Percentiles rank a stretch among this genome's conserved stretches.
Conservation (phyloP, 768 basidiomycete species). For the Cubamyces lactineus region DNA sequence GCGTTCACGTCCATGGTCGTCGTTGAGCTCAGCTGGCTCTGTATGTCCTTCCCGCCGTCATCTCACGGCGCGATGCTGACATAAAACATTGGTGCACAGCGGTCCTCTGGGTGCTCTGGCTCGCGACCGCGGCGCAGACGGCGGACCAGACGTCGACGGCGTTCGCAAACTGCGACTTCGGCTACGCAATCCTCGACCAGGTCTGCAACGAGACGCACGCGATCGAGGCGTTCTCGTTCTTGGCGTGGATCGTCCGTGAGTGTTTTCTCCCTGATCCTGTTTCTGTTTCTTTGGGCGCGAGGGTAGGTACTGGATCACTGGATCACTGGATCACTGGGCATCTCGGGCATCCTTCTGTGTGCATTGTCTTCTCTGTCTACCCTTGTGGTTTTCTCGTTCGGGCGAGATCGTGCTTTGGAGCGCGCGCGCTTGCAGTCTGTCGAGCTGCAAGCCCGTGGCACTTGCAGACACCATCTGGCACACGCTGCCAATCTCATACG, state of each 20-base stretch:
- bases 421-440: too few relatives aligned
- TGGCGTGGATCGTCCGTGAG: slow-evolving; percentile 31
- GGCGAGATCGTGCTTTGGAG: too few relatives aligned
- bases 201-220: slow-evolving; percentile 33
- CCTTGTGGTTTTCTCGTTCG: too few relatives aligned
- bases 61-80: background rate
- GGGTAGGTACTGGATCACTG: too few relatives aligned
- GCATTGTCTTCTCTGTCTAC: too few relatives aligned
- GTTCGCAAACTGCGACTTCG: slow-evolving; percentile 24
- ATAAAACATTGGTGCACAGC: slow-evolving; percentile 12
- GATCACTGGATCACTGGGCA: too few relatives aligned
- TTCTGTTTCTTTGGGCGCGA: too few relatives aligned
- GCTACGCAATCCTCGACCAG: slow-evolving; percentile 21
- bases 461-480: too few relatives aligned
- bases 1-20: slow-evolving; percentile 36
- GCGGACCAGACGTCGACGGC: slow-evolving; percentile 15
- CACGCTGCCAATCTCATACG: too few relatives aligned
- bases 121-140: slow-evolving; percentile 31
- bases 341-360: too few relatives aligned
- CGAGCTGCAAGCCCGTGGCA: too few relatives aligned
- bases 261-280: background rate
- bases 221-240: slow-evolving; percentile 34
- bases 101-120: slow-evolving; percentile 37
- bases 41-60: slow-evolving; percentile 21
- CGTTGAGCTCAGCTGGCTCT: slow-evolving; percentile 34